phyloP scores from a whole-genome alignment of 768 basidiomycete genomes.

The Russula earlei region DNA sequence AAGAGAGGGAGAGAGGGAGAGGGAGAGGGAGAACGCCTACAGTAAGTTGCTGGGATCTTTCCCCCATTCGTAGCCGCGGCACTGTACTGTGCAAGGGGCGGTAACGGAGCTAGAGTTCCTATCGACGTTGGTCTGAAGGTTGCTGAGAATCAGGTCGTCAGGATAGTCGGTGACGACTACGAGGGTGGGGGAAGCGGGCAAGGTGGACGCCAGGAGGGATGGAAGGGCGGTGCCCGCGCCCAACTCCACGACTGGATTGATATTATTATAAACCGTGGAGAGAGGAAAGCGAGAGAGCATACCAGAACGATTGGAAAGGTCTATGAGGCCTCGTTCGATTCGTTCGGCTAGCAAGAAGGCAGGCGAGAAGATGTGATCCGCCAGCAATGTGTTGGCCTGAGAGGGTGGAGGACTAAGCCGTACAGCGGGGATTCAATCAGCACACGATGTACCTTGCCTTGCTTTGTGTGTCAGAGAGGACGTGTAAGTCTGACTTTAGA shows the following conservation, averaged over 20 bases:
- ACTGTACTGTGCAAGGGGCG: constrained; percentile 34
- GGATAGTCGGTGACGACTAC: constrained; percentile 64
- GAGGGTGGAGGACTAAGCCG: not conserved
- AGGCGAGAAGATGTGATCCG: constrained; percentile 67
- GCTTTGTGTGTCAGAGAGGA: not conserved
- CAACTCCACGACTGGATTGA: constrained; percentile 51
- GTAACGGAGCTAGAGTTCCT: constrained; percentile 35
- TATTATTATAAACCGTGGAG: not conserved
- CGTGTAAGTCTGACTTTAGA: not conserved
- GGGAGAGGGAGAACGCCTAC: constrained; percentile 28
- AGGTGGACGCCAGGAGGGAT: constrained; percentile 46
- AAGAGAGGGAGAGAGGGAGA: constrained; percentile 5
- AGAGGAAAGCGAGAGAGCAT: not conserved
- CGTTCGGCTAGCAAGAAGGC: constrained; percentile 55
- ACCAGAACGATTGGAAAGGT: not conserved
- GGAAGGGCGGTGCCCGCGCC: constrained; percentile 63
- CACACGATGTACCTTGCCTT: not conserved
- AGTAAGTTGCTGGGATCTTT: constrained; percentile 35
- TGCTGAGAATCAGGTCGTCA: constrained; percentile 48
- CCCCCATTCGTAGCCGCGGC: constrained; percentile 59
- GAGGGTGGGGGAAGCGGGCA: constrained; percentile 34
- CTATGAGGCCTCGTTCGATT: constrained; percentile 38
- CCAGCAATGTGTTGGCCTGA: constrained; percentile 63
- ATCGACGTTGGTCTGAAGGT: constrained; percentile 44
- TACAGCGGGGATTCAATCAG: not conserved